Base-by-base conservation (phyloP, 169 alveolate genomes). In the Cryptosporidium baileyi region DNA sequence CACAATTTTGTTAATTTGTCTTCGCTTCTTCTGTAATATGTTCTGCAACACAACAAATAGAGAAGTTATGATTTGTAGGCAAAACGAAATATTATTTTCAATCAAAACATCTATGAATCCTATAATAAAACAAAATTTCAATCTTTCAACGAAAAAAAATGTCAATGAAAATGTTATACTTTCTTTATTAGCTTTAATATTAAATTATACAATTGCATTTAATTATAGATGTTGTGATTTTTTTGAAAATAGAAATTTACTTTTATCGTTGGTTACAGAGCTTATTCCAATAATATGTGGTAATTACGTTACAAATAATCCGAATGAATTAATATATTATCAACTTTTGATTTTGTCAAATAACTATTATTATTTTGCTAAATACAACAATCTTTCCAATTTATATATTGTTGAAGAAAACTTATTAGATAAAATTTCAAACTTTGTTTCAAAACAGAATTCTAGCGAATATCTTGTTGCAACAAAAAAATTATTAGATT, bases 21-120 rank as follows among this genome's bases (percentile, higher is more conserved):
- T 74, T 13, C 26, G 67, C 1, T 74, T 54, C 47, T 36, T 74
- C 3, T 74, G 67, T 19, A 74, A 74, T 74, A 54, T 57, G 60
- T 74, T 74, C 26, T 36, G n/a, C 11, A 74, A 74, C 24, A 22
- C 65, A 22, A 74, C 74, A 52, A 74, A 74, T 38, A 74, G 85
- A 36, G 61, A 74, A 43, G 85, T 32, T n/a, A 54, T 74, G 67
- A 4, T 74, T 11, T 57, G 38, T 22, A 51, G 49, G 9, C 11
- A 36, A 17, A 22, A 22, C 13, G 67, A 54, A 1, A 34, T 74
- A 19, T 15, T 74, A 9, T 34, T 17, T 17, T 17, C 6, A 13
- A 54, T 74, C 7, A 30, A 57, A n/a, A n/a, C 13, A 22, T 74
- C 67, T 38, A 57, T 54, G 7, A 40, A 22, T 15, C 22, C 15